These are phyloP conservation scores for Suhomyces faveliae DNA, from an alignment of 805 yeast genomes.

Conservation along the genomic window DNA sequence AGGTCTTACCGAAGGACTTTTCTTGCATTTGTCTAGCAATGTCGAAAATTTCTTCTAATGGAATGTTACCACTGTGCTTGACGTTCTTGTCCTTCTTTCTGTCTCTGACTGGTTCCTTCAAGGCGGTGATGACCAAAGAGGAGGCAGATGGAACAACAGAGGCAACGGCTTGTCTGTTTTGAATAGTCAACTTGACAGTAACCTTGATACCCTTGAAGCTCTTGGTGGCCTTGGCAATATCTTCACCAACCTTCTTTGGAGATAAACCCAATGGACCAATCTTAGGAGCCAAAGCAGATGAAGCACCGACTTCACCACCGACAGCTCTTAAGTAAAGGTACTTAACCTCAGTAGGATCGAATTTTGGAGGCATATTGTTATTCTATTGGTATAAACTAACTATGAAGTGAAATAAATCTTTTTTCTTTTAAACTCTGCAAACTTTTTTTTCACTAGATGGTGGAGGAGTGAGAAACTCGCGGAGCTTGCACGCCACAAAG, in stretches of 20 bases:
- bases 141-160: constrained; percentile 99
- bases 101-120: constrained; percentile 99
- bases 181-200: constrained; percentile 97
- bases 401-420: constrained; percentile 5
- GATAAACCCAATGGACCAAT: constrained; percentile 99
- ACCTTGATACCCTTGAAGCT: constrained; percentile 99
- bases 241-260: constrained; percentile 99
- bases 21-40: constrained; percentile 97
- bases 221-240: constrained; percentile 99
- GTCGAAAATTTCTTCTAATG: constrained; percentile 93
- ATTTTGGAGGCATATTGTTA: constrained; percentile 87
- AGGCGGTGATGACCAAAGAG: constrained; percentile 96
- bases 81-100: constrained; percentile 99
- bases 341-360: constrained; percentile 98
- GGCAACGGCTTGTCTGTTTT: constrained; percentile 99
- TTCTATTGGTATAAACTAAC: constrained; percentile 8
- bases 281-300: constrained; percentile 99
- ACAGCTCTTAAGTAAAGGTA: constrained; percentile 98
- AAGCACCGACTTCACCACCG: constrained; percentile 99
- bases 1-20: constrained; percentile 96
- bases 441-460: constrained; percentile 3
- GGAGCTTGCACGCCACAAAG: not conserved
- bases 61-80: constrained; percentile 98
- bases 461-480: not conserved
- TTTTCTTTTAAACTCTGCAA: constrained; percentile 5